Evolutionary conservation across 1,139 yeast species (phyloP).

Genomic region (Kurtzmaniella natalensis): DNA sequence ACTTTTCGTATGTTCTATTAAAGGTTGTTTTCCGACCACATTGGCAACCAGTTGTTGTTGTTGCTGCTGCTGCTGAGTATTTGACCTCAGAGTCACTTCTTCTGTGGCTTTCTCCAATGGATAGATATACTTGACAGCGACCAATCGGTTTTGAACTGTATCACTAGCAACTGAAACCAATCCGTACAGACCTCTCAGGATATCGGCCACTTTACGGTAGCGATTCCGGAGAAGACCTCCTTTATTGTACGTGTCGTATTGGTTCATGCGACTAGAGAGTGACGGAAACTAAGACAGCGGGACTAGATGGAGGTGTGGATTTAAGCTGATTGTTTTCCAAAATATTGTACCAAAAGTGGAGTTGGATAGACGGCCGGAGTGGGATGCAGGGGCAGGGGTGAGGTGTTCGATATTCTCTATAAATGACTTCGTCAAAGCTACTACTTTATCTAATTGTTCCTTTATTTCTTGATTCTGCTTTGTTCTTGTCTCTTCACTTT

Average conservation of each 20-base stretch:
- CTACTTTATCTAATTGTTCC: too few species aligned
- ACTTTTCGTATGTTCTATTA: constrained; percentile 13
- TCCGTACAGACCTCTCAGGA: constrained; percentile 93
- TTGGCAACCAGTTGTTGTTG: too few species aligned
- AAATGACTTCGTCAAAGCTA: too few species aligned
- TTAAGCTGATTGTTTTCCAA: too few species aligned
- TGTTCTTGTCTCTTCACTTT: too few species aligned
- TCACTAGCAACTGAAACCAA: constrained; percentile 86
- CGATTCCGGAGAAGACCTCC: constrained; percentile 61
- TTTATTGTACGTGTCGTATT: constrained; percentile 50
- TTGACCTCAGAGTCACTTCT: constrained; percentile 2
- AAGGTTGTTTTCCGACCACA: constrained; percentile 3
- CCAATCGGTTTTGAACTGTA: constrained; percentile 45
- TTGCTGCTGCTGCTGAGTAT: constrained; percentile 6
- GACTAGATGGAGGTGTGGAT: background rate
- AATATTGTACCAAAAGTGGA: too few species aligned
- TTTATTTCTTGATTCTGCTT: too few species aligned
- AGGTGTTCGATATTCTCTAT: too few species aligned
- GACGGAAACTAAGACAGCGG: background rate
- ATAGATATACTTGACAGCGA: constrained; percentile 80
- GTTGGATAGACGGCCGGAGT: too few species aligned
- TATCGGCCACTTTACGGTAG: constrained; percentile 68
- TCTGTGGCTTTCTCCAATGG: constrained; percentile 31
- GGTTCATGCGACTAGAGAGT: constrained; percentile 30
- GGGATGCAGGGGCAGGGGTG: too few species aligned